Evolutionary conservation across 768 basidiomycete species (phyloP).

Genomic region (Rossbeevera mucosa): DNA sequence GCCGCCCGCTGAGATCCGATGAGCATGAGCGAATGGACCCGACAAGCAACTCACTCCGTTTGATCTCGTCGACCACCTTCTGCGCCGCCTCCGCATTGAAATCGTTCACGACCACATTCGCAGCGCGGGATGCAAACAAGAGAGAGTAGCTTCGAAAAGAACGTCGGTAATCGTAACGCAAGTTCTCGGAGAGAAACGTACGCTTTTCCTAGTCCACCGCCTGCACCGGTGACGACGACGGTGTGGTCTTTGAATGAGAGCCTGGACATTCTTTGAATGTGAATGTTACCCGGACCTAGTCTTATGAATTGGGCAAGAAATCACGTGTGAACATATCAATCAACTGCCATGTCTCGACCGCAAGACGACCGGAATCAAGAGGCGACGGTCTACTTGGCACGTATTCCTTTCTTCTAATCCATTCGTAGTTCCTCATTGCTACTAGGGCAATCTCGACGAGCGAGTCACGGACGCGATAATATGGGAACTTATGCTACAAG

Average conservation of each 20-base stretch:
- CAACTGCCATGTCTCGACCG: slow-evolving; percentile 39
- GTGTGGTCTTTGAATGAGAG: slow-evolving; percentile 83
- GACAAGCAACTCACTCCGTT: slow-evolving; percentile 56
- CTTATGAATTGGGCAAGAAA: slow-evolving; percentile 1
- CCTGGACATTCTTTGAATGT: slow-evolving; percentile 27
- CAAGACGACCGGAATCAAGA: slow-evolving; percentile 91
- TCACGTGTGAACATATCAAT: slow-evolving; percentile 6
- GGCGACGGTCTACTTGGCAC: slow-evolving; percentile 82
- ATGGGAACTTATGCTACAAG: slow-evolving; percentile 99
- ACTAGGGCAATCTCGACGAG: slow-evolving; percentile 94
- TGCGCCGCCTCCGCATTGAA: slow-evolving; percentile 85
- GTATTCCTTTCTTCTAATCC: slow-evolving; percentile 1
- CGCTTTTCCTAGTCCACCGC: slow-evolving; percentile 91
- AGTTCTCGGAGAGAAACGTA: slow-evolving; percentile 39
- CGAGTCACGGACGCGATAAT: slow-evolving; percentile 88
- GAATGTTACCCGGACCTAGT: neutral
- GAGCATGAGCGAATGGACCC: too few species aligned
- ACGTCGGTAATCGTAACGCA: neutral
- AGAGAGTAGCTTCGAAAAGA: slow-evolving; percentile 66
- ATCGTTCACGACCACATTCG: slow-evolving; percentile 94
- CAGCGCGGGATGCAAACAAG: slow-evolving; percentile 88
- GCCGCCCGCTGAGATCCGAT: slow-evolving; percentile 64
- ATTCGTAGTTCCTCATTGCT: neutral
- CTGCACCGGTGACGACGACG: slow-evolving; percentile 94
- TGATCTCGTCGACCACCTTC: slow-evolving; percentile 88